Base-by-base conservation (phyloP, 257 asterid genomes). In the Mentha longifolia region DNA sequence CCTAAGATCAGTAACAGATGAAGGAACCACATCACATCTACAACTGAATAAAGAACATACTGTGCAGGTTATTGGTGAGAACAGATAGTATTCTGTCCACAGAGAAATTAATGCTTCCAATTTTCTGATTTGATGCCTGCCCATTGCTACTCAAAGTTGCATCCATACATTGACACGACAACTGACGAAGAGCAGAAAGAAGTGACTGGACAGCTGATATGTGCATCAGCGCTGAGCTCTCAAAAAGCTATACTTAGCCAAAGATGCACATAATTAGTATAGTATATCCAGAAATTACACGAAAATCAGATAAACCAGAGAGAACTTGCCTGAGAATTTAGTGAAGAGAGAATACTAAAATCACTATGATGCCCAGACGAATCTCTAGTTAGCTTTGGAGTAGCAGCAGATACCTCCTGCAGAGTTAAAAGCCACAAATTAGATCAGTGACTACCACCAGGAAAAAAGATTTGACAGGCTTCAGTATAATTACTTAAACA, bases 181-280 rank as follows among this genome's bases (percentile, higher is more conserved):
- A 78, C 82, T 89, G 96, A 61, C 88, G 88, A 57, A 94, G 85
- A 70, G 99, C 97, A 78, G 96, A 94, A 83, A 94, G 96, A 75
- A 94, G 95, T 35, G 97, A 94, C 71, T 83, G 89, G 80, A 94
- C 97, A 7, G 99, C 90, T 20, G 97, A 81, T 50, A 91, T 82
- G 75, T 88, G 93, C 99, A 94, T 94, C 82, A 86, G 65, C 14
- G 89, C 92, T 50, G 99, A 91, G 93, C 99, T 91, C 92, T 94
- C 96, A 73, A 94, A 94, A 71, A 94, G 95, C 99, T 94, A 68
- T 59, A 67, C 9, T 31, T 63, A 68, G 25, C 65, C 74, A 70
- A 52, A 70, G 51, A 61, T 61, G 42, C 41, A 74, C 66, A 54
- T 57, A 47, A 56, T 78, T 63, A 74, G 30, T 61, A 61, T n/a